Evolutionary conservation across 2,329 filamentous ascomycete genomes (phyloP).

Genomic region (Elsinoe batatas): DNA sequence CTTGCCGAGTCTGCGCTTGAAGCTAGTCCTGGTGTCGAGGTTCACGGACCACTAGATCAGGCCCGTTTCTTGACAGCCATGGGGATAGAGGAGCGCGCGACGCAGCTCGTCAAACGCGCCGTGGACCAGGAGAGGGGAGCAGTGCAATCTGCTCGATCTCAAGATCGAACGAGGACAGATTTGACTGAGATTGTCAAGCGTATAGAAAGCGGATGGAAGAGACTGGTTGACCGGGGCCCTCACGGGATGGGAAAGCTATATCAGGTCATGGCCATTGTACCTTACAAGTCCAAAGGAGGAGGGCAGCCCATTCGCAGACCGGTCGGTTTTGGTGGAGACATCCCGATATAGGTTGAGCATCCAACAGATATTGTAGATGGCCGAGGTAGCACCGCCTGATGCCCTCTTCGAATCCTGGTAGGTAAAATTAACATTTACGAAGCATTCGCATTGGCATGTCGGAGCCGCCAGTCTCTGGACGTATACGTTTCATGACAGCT

Average conservation of each 20-base stretch:
- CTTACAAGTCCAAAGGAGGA: conserved; percentile 43
- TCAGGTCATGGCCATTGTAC: conserved; percentile 83
- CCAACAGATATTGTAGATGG: neutral
- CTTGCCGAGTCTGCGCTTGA: conserved; percentile 71
- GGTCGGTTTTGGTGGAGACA: conserved; percentile 79
- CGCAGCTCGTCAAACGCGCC: conserved; percentile 49
- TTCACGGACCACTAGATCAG: conserved; percentile 86
- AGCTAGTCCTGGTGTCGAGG: conserved; percentile 71
- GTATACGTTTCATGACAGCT: too few species aligned
- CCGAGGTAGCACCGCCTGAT: neutral
- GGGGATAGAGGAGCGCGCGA: conserved; percentile 72
- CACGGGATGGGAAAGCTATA: conserved; percentile 92
- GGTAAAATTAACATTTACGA: too few species aligned
- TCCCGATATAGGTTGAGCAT: conserved; percentile 15
- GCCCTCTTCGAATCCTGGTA: neutral
- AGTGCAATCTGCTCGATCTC: conserved; percentile 17
- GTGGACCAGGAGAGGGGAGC: conserved; percentile 25
- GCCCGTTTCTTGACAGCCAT: conserved; percentile 67
- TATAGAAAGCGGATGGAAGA: conserved; percentile 65
- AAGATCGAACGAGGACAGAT: conserved; percentile 28
- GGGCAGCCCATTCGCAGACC: conserved; percentile 63
- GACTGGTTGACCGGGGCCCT: conserved; percentile 72
- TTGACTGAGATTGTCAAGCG: conserved; percentile 45
- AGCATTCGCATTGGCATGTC: too few species aligned
- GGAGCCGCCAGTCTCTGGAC: too few species aligned